Conservation (phyloP, 176 grass and related monocot genomes). For the Coix lacrymajobi region DNA sequence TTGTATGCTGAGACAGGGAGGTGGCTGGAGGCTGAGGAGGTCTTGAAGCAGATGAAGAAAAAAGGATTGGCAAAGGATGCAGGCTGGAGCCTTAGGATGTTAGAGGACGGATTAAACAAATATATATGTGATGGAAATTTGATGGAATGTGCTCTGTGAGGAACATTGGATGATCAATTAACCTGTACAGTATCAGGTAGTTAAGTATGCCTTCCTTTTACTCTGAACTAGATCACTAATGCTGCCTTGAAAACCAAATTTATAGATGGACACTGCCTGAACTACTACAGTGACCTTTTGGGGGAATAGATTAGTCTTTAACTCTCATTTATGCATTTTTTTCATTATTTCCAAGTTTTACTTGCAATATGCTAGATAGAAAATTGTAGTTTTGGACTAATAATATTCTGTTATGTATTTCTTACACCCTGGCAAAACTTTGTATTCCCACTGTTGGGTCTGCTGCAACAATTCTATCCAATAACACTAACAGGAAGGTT, state of each 20-base stretch:
- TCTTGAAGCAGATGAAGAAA: conserved; percentile 50
- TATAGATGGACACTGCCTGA: background rate
- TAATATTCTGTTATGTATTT: background rate
- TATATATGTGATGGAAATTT: background rate
- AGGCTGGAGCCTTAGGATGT: conserved; percentile 54
- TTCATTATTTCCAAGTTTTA: background rate
- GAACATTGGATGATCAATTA: background rate
- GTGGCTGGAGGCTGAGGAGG: conserved; percentile 58
- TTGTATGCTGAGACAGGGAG: conserved; percentile 57
- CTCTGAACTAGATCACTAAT: background rate
- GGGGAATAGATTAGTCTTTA: background rate
- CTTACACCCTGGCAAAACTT: background rate
- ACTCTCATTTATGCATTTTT: background rate
- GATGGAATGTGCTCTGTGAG: conserved; percentile 14
- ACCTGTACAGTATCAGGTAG: background rate
- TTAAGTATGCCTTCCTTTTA: background rate
- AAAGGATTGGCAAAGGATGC: conserved; percentile 56
- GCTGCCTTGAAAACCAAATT: background rate
- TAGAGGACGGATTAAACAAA: conserved; percentile 17
- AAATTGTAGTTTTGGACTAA: conserved; percentile 3
- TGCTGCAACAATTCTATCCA: background rate
- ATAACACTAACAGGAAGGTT: background rate
- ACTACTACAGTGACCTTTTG: background rate
- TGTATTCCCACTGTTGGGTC: background rate
- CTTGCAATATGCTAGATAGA: background rate